Evolutionary conservation across 768 basidiomycete species (phyloP).

Genomic region (Psilocybe cyanescens): DNA sequence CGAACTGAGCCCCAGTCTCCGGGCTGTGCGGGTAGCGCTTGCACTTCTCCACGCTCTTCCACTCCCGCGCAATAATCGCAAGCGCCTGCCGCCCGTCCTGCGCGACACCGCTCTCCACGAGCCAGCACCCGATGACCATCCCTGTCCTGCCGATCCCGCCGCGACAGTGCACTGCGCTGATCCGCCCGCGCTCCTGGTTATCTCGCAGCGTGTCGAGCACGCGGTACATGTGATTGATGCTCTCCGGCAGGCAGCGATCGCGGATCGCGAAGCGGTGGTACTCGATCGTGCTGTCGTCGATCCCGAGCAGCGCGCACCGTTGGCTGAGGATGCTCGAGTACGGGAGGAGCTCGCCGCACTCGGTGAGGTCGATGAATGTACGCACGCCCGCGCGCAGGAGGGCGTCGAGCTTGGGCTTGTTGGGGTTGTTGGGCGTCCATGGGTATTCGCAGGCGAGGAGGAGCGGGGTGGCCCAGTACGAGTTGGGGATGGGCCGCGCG

Average conservation of each 20-base stretch:
- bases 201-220: conserved; percentile 64
- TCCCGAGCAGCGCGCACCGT: conserved; percentile 58
- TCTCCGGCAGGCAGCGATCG: conserved; percentile 70
- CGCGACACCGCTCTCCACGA: conserved; percentile 68
- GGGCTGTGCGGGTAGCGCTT: conserved; percentile 76
- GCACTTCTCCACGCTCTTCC: conserved; percentile 81
- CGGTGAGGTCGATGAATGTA: conserved; percentile 87
- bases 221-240: conserved; percentile 56
- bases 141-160: conserved; percentile 81
- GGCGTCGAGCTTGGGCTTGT: conserved; percentile 72
- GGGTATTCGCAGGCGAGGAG: conserved; percentile 85
- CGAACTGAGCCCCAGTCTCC: conserved; percentile 79
- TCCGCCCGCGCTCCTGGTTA: conserved; percentile 60
- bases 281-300: conserved; percentile 58
- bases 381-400: conserved; percentile 74
- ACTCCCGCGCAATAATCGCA: conserved; percentile 64
- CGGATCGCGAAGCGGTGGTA: conserved; percentile 83
- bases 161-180: conserved; percentile 78
- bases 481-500: conserved; percentile 77
- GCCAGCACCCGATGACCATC: conserved; percentile 70
- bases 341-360: conserved; percentile 72
- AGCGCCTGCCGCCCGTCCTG: conserved; percentile 68
- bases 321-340: conserved; percentile 58
- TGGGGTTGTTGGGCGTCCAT: conserved; percentile 62
- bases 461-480: conserved; percentile 78